Evolutionary conservation across 1,139 yeast species (phyloP).

Genomic region (Diutina rugosa): DNA sequence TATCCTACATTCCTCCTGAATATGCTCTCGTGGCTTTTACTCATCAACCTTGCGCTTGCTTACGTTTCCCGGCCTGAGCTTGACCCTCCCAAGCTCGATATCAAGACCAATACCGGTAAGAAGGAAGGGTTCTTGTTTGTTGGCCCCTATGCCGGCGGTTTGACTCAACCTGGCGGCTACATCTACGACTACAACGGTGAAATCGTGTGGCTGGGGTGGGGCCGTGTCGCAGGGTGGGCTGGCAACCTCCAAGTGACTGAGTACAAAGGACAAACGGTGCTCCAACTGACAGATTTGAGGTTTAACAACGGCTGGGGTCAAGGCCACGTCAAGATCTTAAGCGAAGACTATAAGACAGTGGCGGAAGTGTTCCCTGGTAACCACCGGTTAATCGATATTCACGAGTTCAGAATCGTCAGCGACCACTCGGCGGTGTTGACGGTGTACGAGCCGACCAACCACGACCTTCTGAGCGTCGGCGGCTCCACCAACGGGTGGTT

Average conservation of each 20-base stretch:
- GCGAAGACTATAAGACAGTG: slow-evolving; percentile 14
- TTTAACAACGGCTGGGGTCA: slow-evolving; percentile 20
- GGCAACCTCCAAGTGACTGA: slow-evolving; percentile 19
- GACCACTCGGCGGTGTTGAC: slow-evolving; percentile 17
- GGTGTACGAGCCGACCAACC: slow-evolving; percentile 17
- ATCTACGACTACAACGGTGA: slow-evolving; percentile 19
- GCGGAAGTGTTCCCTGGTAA: slow-evolving; percentile 19
- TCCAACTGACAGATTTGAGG: slow-evolving; percentile 20
- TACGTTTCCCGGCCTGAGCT: slow-evolving; percentile 21
- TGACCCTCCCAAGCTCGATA: slow-evolving; percentile 19
- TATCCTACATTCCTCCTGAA: too few species aligned
- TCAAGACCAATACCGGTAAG: slow-evolving; percentile 12
- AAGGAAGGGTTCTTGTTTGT: slow-evolving; percentile 16
- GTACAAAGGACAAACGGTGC: slow-evolving; percentile 12
- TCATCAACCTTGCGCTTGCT: background rate
- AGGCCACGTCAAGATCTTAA: slow-evolving; percentile 20
- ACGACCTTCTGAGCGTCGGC: slow-evolving; percentile 14
- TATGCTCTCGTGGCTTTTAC: background rate
- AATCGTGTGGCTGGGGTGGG: slow-evolving; percentile 22
- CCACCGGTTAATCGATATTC: slow-evolving; percentile 18
- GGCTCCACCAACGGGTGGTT: slow-evolving; percentile 17
- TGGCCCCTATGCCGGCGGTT: slow-evolving; percentile 17
- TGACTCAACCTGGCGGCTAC: slow-evolving; percentile 13
- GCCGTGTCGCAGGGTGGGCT: slow-evolving; percentile 18
- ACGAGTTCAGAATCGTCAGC: slow-evolving; percentile 19